Evolutionary conservation across 495 filamentous ascomycete genomes (phyloP), one percentile per base, ranked within the genome.

Genomic region (Glonium stellatum): DNA sequence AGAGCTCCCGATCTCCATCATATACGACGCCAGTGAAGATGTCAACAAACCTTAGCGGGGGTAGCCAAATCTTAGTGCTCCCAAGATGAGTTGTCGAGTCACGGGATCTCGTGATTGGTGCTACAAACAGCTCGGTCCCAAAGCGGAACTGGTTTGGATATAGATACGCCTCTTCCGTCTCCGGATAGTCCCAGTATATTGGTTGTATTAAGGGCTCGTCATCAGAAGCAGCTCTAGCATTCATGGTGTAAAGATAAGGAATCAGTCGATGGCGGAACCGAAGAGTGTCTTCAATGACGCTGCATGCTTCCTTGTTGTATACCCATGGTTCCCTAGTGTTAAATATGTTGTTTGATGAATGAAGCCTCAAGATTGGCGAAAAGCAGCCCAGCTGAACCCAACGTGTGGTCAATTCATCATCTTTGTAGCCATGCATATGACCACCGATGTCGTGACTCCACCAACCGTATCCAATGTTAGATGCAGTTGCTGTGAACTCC

Each of bases 381-480:
- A 82, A 84, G 3, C 71, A 73, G 8, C 82, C 82, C 0, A 79
- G 72, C 64, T 85, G 82, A 5, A 82, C 75, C 82, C 81, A 85
- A 50, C 82, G 78, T 19, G 76, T 75, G 0, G 73, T 67, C 11
- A 84, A 73, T 58, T 85, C 78, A 48, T 82, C 79, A 55, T 79
- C 79, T 10, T 74, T 75, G 5, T 65, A 61, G 1, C 82, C 82
- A 12, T 63, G 67, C 54, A 74, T 75, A 62, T 85, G 82, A 22
- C 82, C 82, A 21, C 82, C 82, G 47, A 85, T 84, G 59, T 85
- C 82, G 64, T 85, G 80, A 55, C 79, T 82, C 82, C 82, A 85
- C 81, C 81, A 85, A 9, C 81, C 81, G 58, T 79, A 85, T 3
- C 82, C 82, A 58, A 85, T 84, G 70, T 85, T 85, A 13, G 80